Base-by-base conservation (phyloP, 1,139 yeast genomes). In the Tardiomyces depauwii region DNA sequence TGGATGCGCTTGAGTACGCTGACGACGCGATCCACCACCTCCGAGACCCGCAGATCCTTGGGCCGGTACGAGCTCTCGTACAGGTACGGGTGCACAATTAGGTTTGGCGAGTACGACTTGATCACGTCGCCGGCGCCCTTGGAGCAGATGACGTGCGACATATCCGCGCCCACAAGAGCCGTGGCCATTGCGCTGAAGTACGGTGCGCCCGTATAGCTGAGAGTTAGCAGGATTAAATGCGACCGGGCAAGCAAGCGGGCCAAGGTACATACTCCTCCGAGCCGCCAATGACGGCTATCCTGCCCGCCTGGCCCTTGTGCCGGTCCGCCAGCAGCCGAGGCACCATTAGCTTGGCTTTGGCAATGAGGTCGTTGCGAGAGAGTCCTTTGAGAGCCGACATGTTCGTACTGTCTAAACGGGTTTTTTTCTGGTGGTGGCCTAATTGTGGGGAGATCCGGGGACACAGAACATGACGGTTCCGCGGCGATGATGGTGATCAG, bases 71-170 rank as follows among this genome's bases (percentile, higher is more conserved):
- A 40, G 10, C 51, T 49, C 42, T 68, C 72, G 21, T 64, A 65
- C 55, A 91, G 64, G 60, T 86, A 87, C 0, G 98, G 98, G 65
- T 91, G 97, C 2, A 91, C 95, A 96, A 91, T 91, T 45, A 91
- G 67, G 60, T 91, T 91, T 0, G 98, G 97, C 9, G 95, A 78
- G 63, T 91, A 91, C 41, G 82, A 66, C 64, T 91, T 91, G 59
- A 91, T 88, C 11, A 86, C 81, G 0, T 81, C 67, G 1, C 86
- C 93, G 0, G 97, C 97, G 39, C 66, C 66, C 46, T 69, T 65
- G 55, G 87, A 95, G 65, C 97, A 89, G 10, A 91, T 72, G 6
- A 91, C 74, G 64, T 91, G 97, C 32, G 91, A 77, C 68, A 91
- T 71, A 59, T 91, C 98, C 41, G 91, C 84, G 0, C 98, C 98